Evolutionary conservation across 192 early-diverging fungal species (phyloP).

Genomic region (Coemansia sp.): DNA sequence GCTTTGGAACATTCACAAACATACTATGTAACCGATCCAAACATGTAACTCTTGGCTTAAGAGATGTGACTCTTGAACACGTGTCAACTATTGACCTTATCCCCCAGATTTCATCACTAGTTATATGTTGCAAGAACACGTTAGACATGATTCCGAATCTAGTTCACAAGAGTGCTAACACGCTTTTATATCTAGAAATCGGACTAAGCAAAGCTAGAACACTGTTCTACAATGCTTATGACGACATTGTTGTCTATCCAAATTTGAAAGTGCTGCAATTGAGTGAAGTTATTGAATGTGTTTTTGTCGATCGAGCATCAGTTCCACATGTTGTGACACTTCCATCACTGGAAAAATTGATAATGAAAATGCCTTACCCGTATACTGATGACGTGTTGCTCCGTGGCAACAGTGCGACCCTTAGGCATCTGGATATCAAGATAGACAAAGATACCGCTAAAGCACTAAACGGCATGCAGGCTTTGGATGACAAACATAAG

Average conservation of each 20-base stretch:
- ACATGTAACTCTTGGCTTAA: not conserved
- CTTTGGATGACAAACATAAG: no score
- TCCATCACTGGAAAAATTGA: not conserved
- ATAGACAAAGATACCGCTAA: no score
- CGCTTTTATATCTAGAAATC: not conserved
- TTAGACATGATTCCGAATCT: not conserved
- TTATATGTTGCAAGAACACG: not conserved
- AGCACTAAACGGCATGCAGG: no score
- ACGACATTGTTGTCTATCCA: not conserved
- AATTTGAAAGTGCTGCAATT: not conserved
- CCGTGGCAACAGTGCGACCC: not conserved
- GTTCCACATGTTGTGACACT: not conserved
- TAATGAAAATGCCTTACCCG: not conserved
- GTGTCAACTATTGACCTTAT: not conserved
- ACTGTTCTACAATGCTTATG: not conserved
- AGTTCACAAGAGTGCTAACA: not conserved
- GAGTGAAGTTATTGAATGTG: not conserved
- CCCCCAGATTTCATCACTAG: not conserved
- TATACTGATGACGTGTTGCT: slow-evolving; percentile 14
- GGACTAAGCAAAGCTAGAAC: not conserved
- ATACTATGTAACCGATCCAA: not conserved
- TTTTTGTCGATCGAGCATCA: not conserved
- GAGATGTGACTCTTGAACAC: no score
- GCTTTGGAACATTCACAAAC: not conserved
- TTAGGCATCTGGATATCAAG: no score